Conservation (phyloP, 2,329 filamentous ascomycete species). For the Ceratocystiopsis brevicomis region DNA sequence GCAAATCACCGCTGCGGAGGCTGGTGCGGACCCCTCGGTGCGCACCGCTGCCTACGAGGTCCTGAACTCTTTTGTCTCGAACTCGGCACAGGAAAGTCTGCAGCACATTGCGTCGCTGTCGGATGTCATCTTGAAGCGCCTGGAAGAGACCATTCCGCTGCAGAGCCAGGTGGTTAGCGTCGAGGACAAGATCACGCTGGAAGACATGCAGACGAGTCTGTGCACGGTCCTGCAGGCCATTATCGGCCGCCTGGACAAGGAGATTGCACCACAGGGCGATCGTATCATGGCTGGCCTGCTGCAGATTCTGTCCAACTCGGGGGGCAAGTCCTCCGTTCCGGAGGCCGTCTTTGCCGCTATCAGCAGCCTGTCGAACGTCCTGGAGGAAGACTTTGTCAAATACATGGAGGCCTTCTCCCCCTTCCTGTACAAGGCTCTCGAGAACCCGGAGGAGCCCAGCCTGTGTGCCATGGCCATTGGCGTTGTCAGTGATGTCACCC, state of each 20-base stretch:
- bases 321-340: constrained; percentile 79
- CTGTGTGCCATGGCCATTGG: constrained; percentile 96
- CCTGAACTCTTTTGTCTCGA: constrained; percentile 82
- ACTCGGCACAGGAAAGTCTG: constrained; percentile 73
- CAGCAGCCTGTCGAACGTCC: constrained; percentile 73
- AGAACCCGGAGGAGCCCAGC: constrained; percentile 86
- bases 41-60: constrained; percentile 95
- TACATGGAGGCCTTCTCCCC: constrained; percentile 95
- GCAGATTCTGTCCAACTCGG: constrained; percentile 57
- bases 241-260: constrained; percentile 74
- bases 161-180: constrained; percentile 90
- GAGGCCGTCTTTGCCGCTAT: constrained; percentile 87
- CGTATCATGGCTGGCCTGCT: constrained; percentile 84
- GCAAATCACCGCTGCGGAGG: constrained; percentile 61
- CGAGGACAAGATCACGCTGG: constrained; percentile 85
- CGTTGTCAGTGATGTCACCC: constrained; percentile 87
- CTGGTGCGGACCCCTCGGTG: constrained; percentile 56
- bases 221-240: constrained; percentile 83
- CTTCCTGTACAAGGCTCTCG: constrained; percentile 82
- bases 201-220: constrained; percentile 95
- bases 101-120: constrained; percentile 64
- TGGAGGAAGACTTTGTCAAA: constrained; percentile 84
- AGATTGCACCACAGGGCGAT: constrained; percentile 78
- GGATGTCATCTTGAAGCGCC: constrained; percentile 71
- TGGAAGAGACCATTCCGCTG: constrained; percentile 77